phyloP scores from a whole-genome alignment of 352 stramenopile species.

The Pythium sp. region DNA sequence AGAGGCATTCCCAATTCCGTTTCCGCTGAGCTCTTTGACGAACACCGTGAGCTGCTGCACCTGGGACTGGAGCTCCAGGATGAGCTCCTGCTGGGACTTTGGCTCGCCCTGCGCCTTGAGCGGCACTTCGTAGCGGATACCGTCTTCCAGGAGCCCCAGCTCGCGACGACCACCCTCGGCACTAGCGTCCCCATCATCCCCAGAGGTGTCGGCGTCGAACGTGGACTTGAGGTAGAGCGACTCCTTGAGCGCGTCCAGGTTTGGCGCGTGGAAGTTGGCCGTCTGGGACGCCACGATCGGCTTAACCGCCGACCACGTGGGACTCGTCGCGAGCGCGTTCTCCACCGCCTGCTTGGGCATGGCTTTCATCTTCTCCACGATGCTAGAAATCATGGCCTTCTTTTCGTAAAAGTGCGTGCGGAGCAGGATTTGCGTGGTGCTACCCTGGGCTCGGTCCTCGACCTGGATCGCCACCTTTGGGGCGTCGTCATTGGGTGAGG shows the following conservation, averaged over 20 bases:
- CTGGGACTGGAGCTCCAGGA: slow-evolving; percentile 19
- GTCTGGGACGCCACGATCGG: slow-evolving; percentile 12
- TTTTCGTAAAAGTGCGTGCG: slow-evolving; percentile 6
- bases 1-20: neutral
- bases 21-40: slow-evolving; percentile 10
- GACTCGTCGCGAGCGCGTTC: slow-evolving; percentile 9
- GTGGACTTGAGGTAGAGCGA: slow-evolving; percentile 21
- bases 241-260: slow-evolving; percentile 17
- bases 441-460: slow-evolving; percentile 6
- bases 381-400: slow-evolving; percentile 15
- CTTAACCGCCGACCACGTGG: slow-evolving; percentile 13
- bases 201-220: slow-evolving; percentile 10
- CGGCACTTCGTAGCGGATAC: slow-evolving; percentile 17
- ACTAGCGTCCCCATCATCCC: neutral
- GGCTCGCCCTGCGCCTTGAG: neutral
- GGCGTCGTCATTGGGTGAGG: neutral
- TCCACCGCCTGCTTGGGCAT: slow-evolving; percentile 13
- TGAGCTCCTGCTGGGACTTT: slow-evolving; percentile 14
- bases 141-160: slow-evolving; percentile 17
- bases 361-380: slow-evolving; percentile 18
- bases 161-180: neutral
- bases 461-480: neutral
- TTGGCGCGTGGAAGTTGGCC: slow-evolving; percentile 9
- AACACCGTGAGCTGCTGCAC: slow-evolving; percentile 16
- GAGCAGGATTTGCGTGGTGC: neutral